These are phyloP conservation scores for Suzukiozyma palmioleophila DNA, from an alignment of 1,139 yeast species.

Conservation along the genomic window DNA sequence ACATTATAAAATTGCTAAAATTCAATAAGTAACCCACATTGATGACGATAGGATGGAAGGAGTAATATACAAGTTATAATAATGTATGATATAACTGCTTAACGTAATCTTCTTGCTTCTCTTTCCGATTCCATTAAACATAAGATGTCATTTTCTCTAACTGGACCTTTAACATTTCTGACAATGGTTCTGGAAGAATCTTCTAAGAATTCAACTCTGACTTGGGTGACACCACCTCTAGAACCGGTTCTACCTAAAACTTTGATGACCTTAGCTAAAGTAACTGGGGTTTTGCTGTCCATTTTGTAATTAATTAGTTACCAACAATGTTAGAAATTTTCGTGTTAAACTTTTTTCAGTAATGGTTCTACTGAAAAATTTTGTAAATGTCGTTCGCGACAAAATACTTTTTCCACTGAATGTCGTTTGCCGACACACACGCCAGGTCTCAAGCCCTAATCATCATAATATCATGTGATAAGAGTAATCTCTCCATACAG, in stretches of 20 bases:
- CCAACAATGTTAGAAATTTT: not conserved
- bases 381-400: conserved; percentile 1
- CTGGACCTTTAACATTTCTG: conserved; percentile 99
- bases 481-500: no score
- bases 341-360: not conserved
- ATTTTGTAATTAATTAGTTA: conserved; percentile 10
- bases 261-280: conserved; percentile 98
- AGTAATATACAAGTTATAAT: not conserved
- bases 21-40: not conserved
- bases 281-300: conserved; percentile 94
- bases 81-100: conserved; percentile 9
- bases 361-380: conserved; percentile 1
- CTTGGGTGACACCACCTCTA: conserved; percentile 99
- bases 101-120: conserved; percentile 84
- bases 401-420: not conserved
- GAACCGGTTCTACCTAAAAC: conserved; percentile 99
- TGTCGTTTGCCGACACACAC: not conserved
- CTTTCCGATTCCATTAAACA: conserved; percentile 99
- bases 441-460: not conserved
- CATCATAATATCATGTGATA: no score
- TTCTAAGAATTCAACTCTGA: conserved; percentile 98
- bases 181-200: conserved; percentile 97
- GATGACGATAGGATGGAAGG: conserved; percentile 1
- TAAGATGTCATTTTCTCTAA: conserved; percentile 98
- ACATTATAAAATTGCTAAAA: not conserved